Evolutionary conservation across 2,329 filamentous ascomycete genomes (phyloP).

Genomic region (Phyllachora maydis): DNA sequence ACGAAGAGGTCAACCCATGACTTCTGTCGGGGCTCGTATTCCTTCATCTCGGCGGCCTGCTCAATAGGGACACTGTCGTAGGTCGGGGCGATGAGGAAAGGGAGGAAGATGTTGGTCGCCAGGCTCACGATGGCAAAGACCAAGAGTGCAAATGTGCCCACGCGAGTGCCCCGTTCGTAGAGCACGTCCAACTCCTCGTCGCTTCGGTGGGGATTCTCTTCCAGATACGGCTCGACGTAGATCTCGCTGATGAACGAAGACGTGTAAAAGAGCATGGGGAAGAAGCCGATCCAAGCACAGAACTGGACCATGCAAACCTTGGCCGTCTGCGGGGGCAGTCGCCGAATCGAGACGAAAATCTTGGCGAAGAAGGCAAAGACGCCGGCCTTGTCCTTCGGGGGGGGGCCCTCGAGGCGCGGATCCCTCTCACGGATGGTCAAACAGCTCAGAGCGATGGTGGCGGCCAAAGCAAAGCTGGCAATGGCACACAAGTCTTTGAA

Average conservation of each 20-base stretch:
- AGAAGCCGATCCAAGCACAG: conserved; percentile 88
- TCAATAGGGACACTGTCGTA: conserved; percentile 35
- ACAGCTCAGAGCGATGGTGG: conserved; percentile 53
- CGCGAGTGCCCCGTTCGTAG: conserved; percentile 69
- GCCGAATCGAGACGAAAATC: conserved; percentile 55
- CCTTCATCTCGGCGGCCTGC: conserved; percentile 7
- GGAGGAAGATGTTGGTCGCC: conserved; percentile 60
- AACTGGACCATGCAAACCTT: conserved; percentile 69
- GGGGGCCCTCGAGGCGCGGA: conserved; percentile 49
- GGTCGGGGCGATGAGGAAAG: conserved; percentile 67
- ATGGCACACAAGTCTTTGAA: conserved; percentile 86
- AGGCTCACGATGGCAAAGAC: conserved; percentile 78
- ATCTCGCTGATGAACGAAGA: conserved; percentile 89
- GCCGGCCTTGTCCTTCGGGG: conserved; percentile 37
- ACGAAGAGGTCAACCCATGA: conserved; percentile 39
- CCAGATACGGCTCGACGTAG: conserved; percentile 67
- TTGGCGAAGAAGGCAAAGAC: conserved; percentile 61
- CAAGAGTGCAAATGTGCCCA: conserved; percentile 76
- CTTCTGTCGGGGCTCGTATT: conserved; percentile 13
- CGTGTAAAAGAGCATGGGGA: conserved; percentile 87
- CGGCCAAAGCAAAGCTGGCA: conserved; percentile 50
- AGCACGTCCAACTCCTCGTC: conserved; percentile 55
- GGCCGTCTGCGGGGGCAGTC: conserved; percentile 62
- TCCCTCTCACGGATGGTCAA: conserved; percentile 56
- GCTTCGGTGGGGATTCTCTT: conserved; percentile 57